These are phyloP conservation scores for Alternaria sp. DNA, from an alignment of 2,329 filamentous ascomycete genomes.

Conservation along the genomic window DNA sequence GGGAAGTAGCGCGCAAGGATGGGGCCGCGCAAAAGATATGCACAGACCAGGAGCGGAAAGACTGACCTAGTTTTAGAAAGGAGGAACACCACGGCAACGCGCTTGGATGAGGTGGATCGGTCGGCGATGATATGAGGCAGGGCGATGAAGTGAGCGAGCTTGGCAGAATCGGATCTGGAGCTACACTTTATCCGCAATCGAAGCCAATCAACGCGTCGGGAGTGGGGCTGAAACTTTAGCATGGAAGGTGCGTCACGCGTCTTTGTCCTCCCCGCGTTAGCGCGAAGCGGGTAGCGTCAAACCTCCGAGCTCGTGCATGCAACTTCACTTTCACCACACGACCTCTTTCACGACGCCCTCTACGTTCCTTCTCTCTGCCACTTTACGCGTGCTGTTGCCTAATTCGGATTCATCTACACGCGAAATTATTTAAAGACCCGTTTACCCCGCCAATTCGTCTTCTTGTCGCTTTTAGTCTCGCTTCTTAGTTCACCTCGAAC, in stretches of 20 bases:
- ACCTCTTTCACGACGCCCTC: constrained; percentile 16
- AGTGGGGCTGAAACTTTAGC: constrained; percentile 5
- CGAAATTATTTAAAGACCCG: constrained; percentile 4
- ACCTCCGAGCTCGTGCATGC: constrained; percentile 32
- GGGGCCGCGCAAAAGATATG: constrained; percentile 21
- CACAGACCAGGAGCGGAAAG: constrained; percentile 26
- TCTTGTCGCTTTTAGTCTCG: constrained; percentile 12
- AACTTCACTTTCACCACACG: constrained; percentile 16
- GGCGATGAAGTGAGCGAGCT: constrained; percentile 33
- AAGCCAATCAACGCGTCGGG: constrained; percentile 32
- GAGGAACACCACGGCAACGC: constrained; percentile 37
- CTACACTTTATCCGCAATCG: constrained; percentile 26
- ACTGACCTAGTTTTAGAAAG: constrained; percentile 30
- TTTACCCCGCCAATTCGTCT: constrained; percentile 16
- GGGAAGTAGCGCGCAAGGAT: constrained; percentile 14
- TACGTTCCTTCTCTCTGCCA: constrained; percentile 19
- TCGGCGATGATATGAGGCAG: constrained; percentile 29
- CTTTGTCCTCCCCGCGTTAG: constrained; percentile 20
- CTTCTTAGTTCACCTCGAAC: constrained; percentile 31
- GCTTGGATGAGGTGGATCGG: constrained; percentile 32
- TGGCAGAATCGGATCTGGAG: constrained; percentile 18
- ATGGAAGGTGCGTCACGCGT: constrained; percentile 29
- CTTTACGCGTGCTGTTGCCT: constrained; percentile 25
- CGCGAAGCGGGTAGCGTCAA: constrained; percentile 22
- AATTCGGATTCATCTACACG: background rate